These are phyloP conservation scores for Chrysophaeum taylorii DNA, from an alignment of 352 stramenopile species.

Conservation along the genomic window DNA sequence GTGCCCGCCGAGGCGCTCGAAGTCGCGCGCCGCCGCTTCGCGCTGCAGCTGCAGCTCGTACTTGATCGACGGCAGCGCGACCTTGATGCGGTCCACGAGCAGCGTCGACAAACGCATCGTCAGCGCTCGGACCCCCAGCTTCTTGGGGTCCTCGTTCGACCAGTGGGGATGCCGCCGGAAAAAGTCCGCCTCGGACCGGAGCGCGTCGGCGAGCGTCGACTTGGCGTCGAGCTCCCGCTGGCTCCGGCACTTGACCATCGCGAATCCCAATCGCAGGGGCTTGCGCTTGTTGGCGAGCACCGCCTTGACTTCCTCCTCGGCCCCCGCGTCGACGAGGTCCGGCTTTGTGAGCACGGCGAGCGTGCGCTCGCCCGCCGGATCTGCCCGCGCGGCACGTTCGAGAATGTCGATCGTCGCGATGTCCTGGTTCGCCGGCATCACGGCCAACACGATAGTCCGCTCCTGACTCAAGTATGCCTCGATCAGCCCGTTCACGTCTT, in stretches of 20 bases:
- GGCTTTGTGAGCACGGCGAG: constrained; percentile 71
- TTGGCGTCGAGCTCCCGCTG: constrained; percentile 43
- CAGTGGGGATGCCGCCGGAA: constrained; percentile 32
- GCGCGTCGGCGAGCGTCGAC: constrained; percentile 25
- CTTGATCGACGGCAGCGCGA: constrained; percentile 28
- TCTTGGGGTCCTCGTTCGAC: constrained; percentile 18
- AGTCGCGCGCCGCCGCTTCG: constrained; percentile 7
- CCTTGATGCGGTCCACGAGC: constrained; percentile 28
- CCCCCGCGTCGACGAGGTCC: constrained; percentile 59
- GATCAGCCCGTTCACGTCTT: constrained; percentile 52
- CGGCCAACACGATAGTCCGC: constrained; percentile 61
- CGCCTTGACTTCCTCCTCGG: constrained; percentile 45
- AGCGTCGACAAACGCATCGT: constrained; percentile 20
- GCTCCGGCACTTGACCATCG: constrained; percentile 49
- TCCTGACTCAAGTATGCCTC: constrained; percentile 57
- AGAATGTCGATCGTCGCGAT: constrained; percentile 68
- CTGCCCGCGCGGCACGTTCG: constrained; percentile 48
- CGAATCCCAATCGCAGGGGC: constrained; percentile 52
- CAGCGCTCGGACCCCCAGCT: constrained; percentile 21
- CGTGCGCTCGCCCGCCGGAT: constrained; percentile 54
- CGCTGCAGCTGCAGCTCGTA: constrained; percentile 26
- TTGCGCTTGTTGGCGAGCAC: constrained; percentile 60
- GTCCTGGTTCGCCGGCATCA: constrained; percentile 64
- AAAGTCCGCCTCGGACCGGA: constrained; percentile 23
- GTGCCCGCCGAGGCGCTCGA: not conserved